Evolutionary conservation across 2,329 filamentous ascomycete genomes (phyloP), one percentile per base, ranked within the genome.

Genomic region (Beauveria australis): DNA sequence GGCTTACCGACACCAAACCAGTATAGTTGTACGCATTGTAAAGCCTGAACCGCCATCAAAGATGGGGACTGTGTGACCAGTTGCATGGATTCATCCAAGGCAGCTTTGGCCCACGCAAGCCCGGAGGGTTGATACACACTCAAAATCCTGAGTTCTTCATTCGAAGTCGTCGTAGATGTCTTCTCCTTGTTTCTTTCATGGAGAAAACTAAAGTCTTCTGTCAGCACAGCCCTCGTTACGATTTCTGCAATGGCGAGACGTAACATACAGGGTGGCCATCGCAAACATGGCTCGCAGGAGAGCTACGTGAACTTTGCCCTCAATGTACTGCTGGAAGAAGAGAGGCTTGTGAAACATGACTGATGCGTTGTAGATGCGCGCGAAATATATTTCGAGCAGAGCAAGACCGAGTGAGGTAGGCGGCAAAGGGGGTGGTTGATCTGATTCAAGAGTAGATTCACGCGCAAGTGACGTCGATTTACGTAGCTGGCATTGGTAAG

Each of bases 401-500:
- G 54, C 54, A 24, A 57, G 54, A 5, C 54, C 54, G 4, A 57
- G 54, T 1, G 54, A 57, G 19, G 54, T 57, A 7, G 54, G 54
- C 18, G 54, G 54, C 28, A 57, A n/a, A 12, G 54, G 54, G 8
- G 33, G 54, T 16, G 54, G 54, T 10, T 57, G 54, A 18, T 37
- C 19, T 3, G 54, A 37, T 0, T 48, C 54, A 12, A 47, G 43
- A 2, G 44, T 18, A 26, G 44, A 40, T 14, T 48, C 54, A 16
- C 16, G 22, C 48, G 43, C 43, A 7, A 57, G 46, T 7, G 43
- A 57, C 7, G 54, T 48, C 6, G 46, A 47, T 12, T 14, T 48
- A 16, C 54, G 54, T 24, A 57, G 44, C 43, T 57, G 54, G n/a
- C 37, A 48, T 48, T 57, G 54, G n/a, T 57, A 57, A 18, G 54